Evolutionary conservation across 257 asterid genomes (phyloP).

Genomic region (Rhazya stricta): DNA sequence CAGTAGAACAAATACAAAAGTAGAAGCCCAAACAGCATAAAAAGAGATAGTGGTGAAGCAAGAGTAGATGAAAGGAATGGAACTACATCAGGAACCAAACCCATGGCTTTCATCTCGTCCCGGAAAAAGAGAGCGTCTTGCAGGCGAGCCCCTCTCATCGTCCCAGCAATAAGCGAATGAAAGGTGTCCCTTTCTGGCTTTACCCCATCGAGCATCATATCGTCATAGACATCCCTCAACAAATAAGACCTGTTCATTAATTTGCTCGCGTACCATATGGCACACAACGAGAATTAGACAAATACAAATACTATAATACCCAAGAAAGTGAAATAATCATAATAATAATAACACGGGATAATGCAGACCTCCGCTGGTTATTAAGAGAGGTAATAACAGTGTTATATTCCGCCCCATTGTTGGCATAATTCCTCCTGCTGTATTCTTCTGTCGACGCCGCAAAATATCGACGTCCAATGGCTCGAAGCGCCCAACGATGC

Average conservation of each 20-base stretch:
- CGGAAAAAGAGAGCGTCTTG: constrained; percentile 90
- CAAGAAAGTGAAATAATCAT: background rate
- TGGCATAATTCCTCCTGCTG: constrained; percentile 70
- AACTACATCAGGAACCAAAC: constrained; percentile 90
- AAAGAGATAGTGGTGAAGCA: background rate
- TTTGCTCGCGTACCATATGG: background rate
- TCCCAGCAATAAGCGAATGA: constrained; percentile 81
- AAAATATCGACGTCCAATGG: constrained; percentile 57
- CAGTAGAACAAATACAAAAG: background rate
- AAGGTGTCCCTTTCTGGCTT: constrained; percentile 96
- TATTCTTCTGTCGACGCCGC: constrained; percentile 60
- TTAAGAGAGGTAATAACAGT: constrained; percentile 67
- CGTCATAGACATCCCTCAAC: constrained; percentile 93
- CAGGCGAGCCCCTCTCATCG: constrained; percentile 85
- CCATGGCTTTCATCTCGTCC: constrained; percentile 84
- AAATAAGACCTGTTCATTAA: constrained; percentile 42
- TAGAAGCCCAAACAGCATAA: background rate
- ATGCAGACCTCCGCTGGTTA: constrained; percentile 57
- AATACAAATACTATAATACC: constrained; percentile 9
- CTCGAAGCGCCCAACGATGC: constrained; percentile 41
- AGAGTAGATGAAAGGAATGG: constrained; percentile 4
- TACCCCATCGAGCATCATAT: constrained; percentile 97
- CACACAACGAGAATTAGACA: background rate
- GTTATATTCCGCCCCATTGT: constrained; percentile 69
- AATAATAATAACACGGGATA: background rate